Evolutionary conservation across 192 early-diverging fungal genomes (phyloP), one percentile per base, ranked within the genome.

Genomic region (Thamnidium elegans): DNA sequence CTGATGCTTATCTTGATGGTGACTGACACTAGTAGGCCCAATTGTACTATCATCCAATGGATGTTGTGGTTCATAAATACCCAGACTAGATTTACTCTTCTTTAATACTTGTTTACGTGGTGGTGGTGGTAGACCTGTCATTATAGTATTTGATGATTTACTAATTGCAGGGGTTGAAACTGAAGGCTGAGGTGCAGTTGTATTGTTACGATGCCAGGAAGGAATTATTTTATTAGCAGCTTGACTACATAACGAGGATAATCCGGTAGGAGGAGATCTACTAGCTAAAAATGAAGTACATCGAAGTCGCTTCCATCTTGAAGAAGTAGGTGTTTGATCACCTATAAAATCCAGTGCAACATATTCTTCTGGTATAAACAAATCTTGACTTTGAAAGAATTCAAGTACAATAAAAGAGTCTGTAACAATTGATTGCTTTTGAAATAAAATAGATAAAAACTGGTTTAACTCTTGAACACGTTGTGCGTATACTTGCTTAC

Each of bases 401-500:
- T 73, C 71, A 9, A 67, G 42, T 44, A 73, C 71, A 21, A 67
- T 10, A 21, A 58, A 47, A 11, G 71, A 65, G n/a, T 68, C 53
- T 15, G 55, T 63, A 23, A 68, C 45, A 19, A 43, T 13, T 13
- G 50, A 8, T 9, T 66, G 62, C 48, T 63, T 43, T 48, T 55
- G 53, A 47, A 73, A 64, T 4, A 73, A 34, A 42, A 58, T 15
- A 14, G 64, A 26, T 32, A 73, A 20, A 55, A 73, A 73, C n/a
- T 45, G 61, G 19, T 73, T 55, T 20, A 73, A 42, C 21, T 73
- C 71, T 50, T 61, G 55, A 42, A 60, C 48, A 23, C 66, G 66
- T 42, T 73, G 71, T 8, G 23, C 45, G 20, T 63, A 45, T 2
- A 52, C 32, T 36, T 63, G 55, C 34, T 68, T 73, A 15, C 47